These are phyloP conservation scores for Hygrophoropsis aurantiaca DNA, from an alignment of 768 basidiomycete genomes.

Conservation along the genomic window DNA sequence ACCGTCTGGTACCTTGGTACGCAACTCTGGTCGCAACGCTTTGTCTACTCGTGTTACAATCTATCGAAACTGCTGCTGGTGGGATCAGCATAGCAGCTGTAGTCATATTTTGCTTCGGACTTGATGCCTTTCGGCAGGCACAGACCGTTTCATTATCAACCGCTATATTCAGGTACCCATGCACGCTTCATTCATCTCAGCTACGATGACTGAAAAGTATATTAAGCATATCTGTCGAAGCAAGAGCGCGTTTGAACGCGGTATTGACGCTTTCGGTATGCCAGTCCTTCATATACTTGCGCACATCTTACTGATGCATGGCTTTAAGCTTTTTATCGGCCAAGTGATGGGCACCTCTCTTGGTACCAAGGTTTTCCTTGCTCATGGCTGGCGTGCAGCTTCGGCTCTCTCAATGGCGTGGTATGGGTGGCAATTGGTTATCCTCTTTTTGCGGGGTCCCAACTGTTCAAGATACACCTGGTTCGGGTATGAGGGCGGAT, in stretches of 20 bases:
- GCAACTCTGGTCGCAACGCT: conserved; percentile 37
- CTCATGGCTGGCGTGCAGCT: conserved; percentile 37
- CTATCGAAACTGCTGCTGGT: conserved; percentile 37
- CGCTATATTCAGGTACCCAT: conserved; percentile 8
- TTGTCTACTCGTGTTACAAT: conserved; percentile 24
- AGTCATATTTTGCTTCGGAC: conserved; percentile 37
- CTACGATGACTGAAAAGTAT: conserved; percentile 2
- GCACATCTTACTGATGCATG: not conserved
- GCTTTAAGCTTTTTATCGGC: conserved; percentile 27
- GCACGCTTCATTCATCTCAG: conserved; percentile 11
- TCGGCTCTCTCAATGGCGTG: conserved; percentile 32
- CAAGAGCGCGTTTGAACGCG: conserved; percentile 28
- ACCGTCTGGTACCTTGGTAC: conserved; percentile 40
- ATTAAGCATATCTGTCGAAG: conserved; percentile 22
- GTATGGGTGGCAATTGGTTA: conserved; percentile 30
- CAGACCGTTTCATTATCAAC: conserved; percentile 34
- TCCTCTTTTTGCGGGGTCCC: conserved; percentile 40
- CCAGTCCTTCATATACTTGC: not conserved
- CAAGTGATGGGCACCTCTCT: conserved; percentile 44
- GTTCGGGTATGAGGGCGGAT: conserved; percentile 64
- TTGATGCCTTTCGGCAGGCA: conserved; percentile 40
- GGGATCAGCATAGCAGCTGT: conserved; percentile 39
- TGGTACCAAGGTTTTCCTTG: conserved; percentile 38
- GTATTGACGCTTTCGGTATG: conserved; percentile 24
- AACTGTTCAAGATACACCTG: conserved; percentile 37